Conservation (phyloP, 164 flowering plant species). For the Chimonanthus praecox region DNA sequence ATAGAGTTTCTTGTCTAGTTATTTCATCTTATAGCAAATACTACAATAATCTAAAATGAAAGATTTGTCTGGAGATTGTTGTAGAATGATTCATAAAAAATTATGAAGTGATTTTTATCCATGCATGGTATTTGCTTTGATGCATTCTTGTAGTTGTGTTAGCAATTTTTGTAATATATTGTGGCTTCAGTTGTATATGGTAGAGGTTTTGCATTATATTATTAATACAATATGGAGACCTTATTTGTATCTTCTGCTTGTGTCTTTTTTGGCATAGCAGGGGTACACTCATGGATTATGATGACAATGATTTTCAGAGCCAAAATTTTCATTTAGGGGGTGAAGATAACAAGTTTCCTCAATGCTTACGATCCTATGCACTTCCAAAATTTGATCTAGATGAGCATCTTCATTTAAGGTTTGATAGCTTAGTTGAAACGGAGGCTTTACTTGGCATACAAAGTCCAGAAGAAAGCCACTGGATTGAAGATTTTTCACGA, state of each 20-base stretch:
- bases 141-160: no score
- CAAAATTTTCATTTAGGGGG: conserved; percentile 73
- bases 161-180: no score
- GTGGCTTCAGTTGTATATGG: no score
- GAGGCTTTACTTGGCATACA: conserved; percentile 84
- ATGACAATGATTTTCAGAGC: conserved; percentile 79
- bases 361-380: conserved; percentile 58
- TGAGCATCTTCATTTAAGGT: conserved; percentile 61
- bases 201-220: neutral
- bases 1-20: no score
- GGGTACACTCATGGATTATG: conserved; percentile 88
- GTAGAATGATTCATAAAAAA: no score
- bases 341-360: conserved; percentile 69
- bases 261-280: conserved; percentile 27
- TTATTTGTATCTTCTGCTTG: neutral
- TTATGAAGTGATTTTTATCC: no score
- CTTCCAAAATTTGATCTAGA: conserved; percentile 76
- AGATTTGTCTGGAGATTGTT: no score
- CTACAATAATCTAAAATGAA: no score
- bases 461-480: conserved; percentile 74
- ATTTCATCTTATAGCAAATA: no score
- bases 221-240: neutral
- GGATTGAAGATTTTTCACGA: conserved; percentile 86
- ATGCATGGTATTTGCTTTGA: no score
- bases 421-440: conserved; percentile 81